Conservation (phyloP, 345 rosid genomes). For the rapeseed (Brassica napus) region DNA sequence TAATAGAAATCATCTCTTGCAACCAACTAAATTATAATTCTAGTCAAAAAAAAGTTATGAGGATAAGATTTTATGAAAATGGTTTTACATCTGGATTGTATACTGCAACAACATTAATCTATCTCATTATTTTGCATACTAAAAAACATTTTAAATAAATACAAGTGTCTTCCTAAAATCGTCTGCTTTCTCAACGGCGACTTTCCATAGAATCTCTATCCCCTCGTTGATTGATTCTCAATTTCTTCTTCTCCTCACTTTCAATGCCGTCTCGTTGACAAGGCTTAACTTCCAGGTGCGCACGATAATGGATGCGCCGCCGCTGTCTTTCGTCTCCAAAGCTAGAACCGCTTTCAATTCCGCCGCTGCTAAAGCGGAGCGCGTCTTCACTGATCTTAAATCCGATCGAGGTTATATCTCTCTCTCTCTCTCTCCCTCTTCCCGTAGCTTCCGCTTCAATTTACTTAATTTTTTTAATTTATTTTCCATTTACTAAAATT, state of each 20-base stretch:
- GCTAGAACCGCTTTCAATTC: slow-evolving; percentile 92
- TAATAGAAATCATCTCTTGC: not conserved
- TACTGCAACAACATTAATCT: no score
- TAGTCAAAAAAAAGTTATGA: not conserved
- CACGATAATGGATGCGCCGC: slow-evolving; percentile 55
- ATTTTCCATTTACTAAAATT: slow-evolving; percentile 41
- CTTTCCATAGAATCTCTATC: not conserved
- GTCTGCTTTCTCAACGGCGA: slow-evolving; percentile 16
- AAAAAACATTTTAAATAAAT: slow-evolving; percentile 4
- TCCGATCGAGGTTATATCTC: slow-evolving; percentile 69
- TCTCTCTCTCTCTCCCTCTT: not conserved
- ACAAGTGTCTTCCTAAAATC: slow-evolving; percentile 32
- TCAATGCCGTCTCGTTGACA: slow-evolving; percentile 39
- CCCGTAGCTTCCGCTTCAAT: slow-evolving; percentile 28
- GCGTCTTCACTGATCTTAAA: slow-evolving; percentile 79
- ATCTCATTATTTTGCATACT: not conserved
- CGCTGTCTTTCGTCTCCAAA: slow-evolving; percentile 78
- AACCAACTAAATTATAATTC: not conserved
- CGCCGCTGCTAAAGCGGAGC: slow-evolving; percentile 98
- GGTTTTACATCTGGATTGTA: no score
- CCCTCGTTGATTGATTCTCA: slow-evolving; percentile 35
- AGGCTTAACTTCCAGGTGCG: slow-evolving; percentile 25
- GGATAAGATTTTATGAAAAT: no score
- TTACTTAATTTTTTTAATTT: not conserved
- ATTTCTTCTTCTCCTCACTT: slow-evolving; percentile 14